Percentiles rank a stretch among this genome's conserved stretches.
Evolutionary conservation across 2,329 filamentous ascomycete genomes (phyloP).

Genomic region (Chalaropsis ovoidea): DNA sequence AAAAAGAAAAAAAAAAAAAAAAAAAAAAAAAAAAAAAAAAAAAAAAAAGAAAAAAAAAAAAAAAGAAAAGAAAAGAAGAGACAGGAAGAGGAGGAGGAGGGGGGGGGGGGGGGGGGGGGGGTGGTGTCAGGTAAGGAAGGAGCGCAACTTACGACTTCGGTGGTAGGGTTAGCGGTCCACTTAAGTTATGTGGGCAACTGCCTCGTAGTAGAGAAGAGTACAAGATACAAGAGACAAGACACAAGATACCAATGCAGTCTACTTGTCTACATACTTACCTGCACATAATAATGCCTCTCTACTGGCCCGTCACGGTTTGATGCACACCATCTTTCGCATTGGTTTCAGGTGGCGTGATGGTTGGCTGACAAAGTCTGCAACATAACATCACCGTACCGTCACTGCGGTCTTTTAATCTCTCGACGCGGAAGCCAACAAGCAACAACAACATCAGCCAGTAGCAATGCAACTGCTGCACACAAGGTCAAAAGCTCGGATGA

Average conservation of each 20-base stretch:
- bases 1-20: constrained; percentile 20
- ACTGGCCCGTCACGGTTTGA: not conserved
- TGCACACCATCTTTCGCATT: not conserved
- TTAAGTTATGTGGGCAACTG: constrained; percentile 6
- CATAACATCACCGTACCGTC: not conserved
- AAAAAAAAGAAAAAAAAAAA: not conserved
- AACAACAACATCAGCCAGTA: not conserved
- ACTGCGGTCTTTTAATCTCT: constrained; percentile 8
- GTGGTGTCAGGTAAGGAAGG: constrained; percentile 2
- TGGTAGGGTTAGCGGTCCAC: constrained; percentile 10
- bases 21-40: not conserved
- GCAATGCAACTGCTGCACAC: not conserved
- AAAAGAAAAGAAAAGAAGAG: not conserved
- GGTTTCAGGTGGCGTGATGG: constrained; percentile 28
- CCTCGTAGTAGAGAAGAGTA: not conserved
- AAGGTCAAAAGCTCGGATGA: not conserved
- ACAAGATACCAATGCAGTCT: not conserved
- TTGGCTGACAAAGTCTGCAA: constrained; percentile 24
- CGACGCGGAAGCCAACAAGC: not conserved
- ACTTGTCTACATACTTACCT: not conserved
- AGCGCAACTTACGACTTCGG: constrained; percentile 2
- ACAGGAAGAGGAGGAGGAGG: not conserved
- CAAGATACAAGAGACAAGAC: not conserved
- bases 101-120: not conserved
- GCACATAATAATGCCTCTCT: not conserved